A percentile compares a stretch with the other conserved stretches of the same genome.
Evolutionary conservation across 805 yeast genomes (phyloP).

Genomic region (Clavispora carvajalis): DNA sequence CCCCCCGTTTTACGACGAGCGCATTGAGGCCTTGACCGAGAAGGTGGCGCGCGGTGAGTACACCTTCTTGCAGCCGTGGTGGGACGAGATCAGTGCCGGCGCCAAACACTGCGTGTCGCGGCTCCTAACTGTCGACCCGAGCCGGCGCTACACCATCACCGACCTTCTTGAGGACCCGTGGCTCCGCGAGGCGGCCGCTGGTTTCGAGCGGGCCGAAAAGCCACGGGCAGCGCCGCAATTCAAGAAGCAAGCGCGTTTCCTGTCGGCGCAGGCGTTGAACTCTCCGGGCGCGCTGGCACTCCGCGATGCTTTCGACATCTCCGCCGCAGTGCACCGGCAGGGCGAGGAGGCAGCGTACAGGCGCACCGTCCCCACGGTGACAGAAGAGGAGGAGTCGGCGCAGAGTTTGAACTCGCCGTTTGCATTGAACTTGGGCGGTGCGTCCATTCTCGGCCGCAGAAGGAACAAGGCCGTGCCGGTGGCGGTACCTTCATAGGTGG

Average conservation of each 20-base stretch:
- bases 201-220: background rate
- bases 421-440: slow-evolving; percentile 47
- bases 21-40: slow-evolving; percentile 53
- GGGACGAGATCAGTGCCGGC: slow-evolving; percentile 73
- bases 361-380: slow-evolving; percentile 17
- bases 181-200: slow-evolving; percentile 25
- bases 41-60: slow-evolving; percentile 70
- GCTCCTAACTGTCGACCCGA: slow-evolving; percentile 66
- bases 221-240: background rate
- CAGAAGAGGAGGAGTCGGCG: slow-evolving; percentile 29
- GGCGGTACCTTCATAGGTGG: too few relatives aligned
- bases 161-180: slow-evolving; percentile 70
- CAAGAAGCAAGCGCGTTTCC: slow-evolving; percentile 1
- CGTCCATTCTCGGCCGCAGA: slow-evolving; percentile 47
- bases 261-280: slow-evolving; percentile 32
- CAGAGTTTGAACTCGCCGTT: slow-evolving; percentile 39
- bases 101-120: slow-evolving; percentile 66
- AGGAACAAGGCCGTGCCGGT: slow-evolving; percentile 16
- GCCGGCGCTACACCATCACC: slow-evolving; percentile 59
- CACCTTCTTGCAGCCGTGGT: slow-evolving; percentile 78
- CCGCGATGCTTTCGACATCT: slow-evolving; percentile 81
- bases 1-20: slow-evolving; percentile 74
- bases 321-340: slow-evolving; percentile 79
- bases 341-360: slow-evolving; percentile 54
- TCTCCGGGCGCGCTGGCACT: slow-evolving; percentile 76